Base-by-base conservation (phyloP, 164 flowering plant genomes). In the Vitis labrusca region DNA sequence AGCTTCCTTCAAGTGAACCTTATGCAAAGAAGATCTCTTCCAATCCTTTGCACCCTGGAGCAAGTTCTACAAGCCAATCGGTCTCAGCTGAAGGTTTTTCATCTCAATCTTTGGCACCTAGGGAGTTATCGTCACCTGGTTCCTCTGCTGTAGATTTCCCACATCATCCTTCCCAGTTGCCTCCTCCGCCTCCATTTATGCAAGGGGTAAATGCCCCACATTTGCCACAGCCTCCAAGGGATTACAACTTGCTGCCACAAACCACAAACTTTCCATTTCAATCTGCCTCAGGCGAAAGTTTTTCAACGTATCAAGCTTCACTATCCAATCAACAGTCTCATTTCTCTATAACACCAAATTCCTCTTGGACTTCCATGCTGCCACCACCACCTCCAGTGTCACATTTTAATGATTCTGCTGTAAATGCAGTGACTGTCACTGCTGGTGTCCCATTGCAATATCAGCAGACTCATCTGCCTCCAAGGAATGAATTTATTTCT, bases 311-410 rank as follows among this genome's bases (percentile, higher is more conserved):
- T 72, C 83, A 62, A 70, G 77, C 65, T 77, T 68, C 81, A 57
- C 56, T 77, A 44, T 69, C 76, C 44, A 71, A 76, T 65, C 86
- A 76, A 44, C 80, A 74, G 44, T 58, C 83, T 49, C 78, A 76
- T 57, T 71, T 71, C 23, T 12, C 75, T 64, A 51, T 44, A 53
- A 82, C 75, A 57, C 73, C 80, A 48, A 77, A 62, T 67, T 56
- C 79, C 30, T 17, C 82, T 60, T 83, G 83, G 87, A 72, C 69
- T 17, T 57, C 83, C 57, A 73, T 81, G 54, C 81, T 81, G 47
- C 86, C 80, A 58, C 86, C 74, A 0, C 85, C 82, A 60, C 76
- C 80, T 16, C 73, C 71, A 8, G 78, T 63, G 9, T 75, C 80
- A 37, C 59, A 71, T 2, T 70, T 64, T 16, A 65, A 71, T 74